Evolutionary conservation across 2,329 filamentous ascomycete genomes (phyloP).

Genomic region (Microascus cirrosus): DNA sequence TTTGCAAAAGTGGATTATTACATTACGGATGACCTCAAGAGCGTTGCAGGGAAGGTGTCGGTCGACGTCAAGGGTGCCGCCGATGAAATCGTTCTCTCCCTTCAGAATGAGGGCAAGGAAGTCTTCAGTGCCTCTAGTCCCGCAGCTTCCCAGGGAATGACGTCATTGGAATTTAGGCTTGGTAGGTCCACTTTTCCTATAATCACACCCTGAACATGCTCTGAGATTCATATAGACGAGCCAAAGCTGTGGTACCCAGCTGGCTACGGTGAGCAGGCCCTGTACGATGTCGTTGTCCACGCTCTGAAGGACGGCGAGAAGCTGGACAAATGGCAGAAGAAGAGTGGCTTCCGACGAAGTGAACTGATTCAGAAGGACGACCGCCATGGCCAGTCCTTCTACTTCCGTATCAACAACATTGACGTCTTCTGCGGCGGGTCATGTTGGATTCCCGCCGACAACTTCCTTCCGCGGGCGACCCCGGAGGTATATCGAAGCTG

Average conservation of each 20-base stretch:
- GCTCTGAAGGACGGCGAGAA: constrained; percentile 25
- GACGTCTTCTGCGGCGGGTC: constrained; percentile 74
- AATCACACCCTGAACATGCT: neutral
- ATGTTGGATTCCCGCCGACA: constrained; percentile 78
- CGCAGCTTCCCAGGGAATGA: neutral
- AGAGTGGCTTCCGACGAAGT: constrained; percentile 57
- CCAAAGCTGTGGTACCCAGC: constrained; percentile 68
- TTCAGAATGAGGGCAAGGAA: neutral
- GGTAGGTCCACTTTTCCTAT: neutral
- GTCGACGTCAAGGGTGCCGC: constrained; percentile 30
- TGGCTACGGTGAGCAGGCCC: constrained; percentile 61
- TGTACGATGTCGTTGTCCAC: constrained; percentile 58
- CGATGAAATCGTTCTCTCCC: neutral
- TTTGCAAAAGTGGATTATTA: constrained; percentile 40
- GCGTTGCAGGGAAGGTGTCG: constrained; percentile 42
- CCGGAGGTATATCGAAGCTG: constrained; percentile 58
- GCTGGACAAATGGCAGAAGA: constrained; percentile 47
- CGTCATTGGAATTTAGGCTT: neutral
- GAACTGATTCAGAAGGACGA: constrained; percentile 47
- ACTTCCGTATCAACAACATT: constrained; percentile 66
- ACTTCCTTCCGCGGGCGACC: constrained; percentile 61
- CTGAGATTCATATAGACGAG: constrained; percentile 15
- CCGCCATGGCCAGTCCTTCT: constrained; percentile 64
- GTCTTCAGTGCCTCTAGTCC: neutral
- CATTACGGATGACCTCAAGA: constrained; percentile 47